Evolutionary conservation across 345 rosid genomes (phyloP).

Genomic region (Lagerstroemia speciosa): DNA sequence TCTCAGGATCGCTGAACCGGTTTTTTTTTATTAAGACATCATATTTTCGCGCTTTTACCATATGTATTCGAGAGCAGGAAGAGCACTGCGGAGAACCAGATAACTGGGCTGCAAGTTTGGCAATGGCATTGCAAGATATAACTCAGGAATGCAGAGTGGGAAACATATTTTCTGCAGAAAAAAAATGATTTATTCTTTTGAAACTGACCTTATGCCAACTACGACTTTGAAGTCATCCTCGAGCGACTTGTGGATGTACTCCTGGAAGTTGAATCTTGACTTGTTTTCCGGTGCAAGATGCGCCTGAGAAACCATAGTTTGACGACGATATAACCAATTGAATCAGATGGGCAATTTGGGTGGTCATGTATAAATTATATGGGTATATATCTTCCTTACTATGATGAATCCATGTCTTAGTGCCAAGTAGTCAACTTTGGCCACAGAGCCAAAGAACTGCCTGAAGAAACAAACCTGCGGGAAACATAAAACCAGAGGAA

Average conservation of each 20-base stretch:
- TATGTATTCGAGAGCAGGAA: conserved; percentile 64
- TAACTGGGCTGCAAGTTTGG: conserved; percentile 46
- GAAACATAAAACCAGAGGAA: neutral
- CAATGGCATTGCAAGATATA: neutral
- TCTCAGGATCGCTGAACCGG: too few species aligned
- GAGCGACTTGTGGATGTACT: conserved; percentile 77
- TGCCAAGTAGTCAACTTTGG: conserved; percentile 77
- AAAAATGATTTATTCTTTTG: neutral
- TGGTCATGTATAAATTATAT: neutral
- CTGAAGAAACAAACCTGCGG: conserved; percentile 85
- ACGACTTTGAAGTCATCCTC: conserved; percentile 84
- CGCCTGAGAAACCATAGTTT: conserved; percentile 40
- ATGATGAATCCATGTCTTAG: conserved; percentile 84
- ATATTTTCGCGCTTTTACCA: conserved; percentile 30
- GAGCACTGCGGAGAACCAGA: conserved; percentile 70
- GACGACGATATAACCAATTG: neutral
- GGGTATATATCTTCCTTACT: conserved; percentile 25
- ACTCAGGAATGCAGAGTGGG: neutral
- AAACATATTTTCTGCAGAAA: neutral
- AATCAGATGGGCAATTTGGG: neutral
- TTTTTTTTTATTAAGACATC: neutral
- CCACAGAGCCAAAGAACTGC: conserved; percentile 81
- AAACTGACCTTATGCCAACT: conserved; percentile 71
- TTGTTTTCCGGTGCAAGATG: conserved; percentile 76
- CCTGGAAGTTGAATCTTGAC: conserved; percentile 63